Evolutionary conservation across 768 basidiomycete species (phyloP).

Genomic region (Piloderma croceum): DNA sequence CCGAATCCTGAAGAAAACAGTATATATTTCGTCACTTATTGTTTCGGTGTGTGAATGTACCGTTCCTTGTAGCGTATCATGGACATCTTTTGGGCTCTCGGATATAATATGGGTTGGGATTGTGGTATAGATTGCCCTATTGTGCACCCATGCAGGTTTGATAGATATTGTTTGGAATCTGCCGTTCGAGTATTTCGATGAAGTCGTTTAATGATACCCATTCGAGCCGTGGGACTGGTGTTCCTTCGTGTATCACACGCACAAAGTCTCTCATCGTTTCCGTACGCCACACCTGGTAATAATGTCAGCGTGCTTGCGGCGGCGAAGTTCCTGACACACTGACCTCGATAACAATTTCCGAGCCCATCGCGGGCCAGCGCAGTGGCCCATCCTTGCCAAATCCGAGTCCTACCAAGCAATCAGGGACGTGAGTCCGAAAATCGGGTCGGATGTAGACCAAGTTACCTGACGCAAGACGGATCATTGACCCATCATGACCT

Average conservation of each 20-base stretch:
- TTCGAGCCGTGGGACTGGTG: conserved; percentile 28
- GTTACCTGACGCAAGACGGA: conserved; percentile 20
- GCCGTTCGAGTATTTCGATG: conserved; percentile 24
- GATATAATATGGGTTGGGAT: too few relatives aligned
- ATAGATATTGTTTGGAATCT: conserved; percentile 34
- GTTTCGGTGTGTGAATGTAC: too few relatives aligned
- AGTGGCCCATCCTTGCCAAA: conserved; percentile 27
- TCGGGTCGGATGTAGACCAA: background rate
- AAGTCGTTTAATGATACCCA: conserved; percentile 35
- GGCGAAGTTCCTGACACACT: conserved; percentile 3
- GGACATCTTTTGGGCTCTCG: too few relatives aligned
- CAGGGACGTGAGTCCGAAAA: too few relatives aligned
- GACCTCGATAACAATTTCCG: conserved; percentile 44
- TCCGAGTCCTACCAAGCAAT: too few relatives aligned
- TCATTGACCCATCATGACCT: conserved; percentile 46
- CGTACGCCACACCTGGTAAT: conserved; percentile 36
- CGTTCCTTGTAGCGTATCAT: too few relatives aligned
- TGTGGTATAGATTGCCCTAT: too few relatives aligned
- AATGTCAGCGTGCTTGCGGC: background rate
- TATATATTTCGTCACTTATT: too few relatives aligned
- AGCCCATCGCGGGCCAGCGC: conserved; percentile 45
- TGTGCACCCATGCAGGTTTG: too few relatives aligned
- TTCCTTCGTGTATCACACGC: conserved; percentile 41
- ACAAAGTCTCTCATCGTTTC: conserved; percentile 25
- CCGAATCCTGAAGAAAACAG: too few relatives aligned